Evolutionary conservation across 2,329 filamentous ascomycete genomes (phyloP).

Genomic region (Colletotrichum euphorbiae): DNA sequence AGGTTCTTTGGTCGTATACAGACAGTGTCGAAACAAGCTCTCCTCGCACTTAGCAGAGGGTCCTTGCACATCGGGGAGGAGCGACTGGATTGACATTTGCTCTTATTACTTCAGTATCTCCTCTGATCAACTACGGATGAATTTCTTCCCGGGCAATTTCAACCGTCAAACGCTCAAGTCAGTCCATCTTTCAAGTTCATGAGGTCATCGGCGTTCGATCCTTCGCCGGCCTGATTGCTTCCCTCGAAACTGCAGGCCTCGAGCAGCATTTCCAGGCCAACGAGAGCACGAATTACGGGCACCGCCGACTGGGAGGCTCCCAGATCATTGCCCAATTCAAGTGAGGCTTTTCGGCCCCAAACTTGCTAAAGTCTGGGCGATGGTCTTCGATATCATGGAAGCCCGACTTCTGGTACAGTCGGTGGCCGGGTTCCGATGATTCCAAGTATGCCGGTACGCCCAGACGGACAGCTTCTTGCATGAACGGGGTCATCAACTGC

Average conservation of each 20-base stretch:
- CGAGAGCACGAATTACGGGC: background rate
- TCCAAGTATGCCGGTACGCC: slow-evolving; percentile 53
- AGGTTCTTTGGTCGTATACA: rapidly evolving
- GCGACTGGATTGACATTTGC: background rate
- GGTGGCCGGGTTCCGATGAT: slow-evolving; percentile 47
- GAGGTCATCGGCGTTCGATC: background rate
- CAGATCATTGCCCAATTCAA: slow-evolving; percentile 40
- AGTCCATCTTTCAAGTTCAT: background rate
- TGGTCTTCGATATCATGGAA: slow-evolving; percentile 47
- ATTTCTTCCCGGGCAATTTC: slow-evolving; percentile 3
- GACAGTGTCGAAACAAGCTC: background rate
- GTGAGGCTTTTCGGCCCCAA: slow-evolving; percentile 23
- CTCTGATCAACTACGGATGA: slow-evolving; percentile 14
- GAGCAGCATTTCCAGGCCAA: too few species aligned
- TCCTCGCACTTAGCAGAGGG: background rate
- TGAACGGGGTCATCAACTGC: slow-evolving; percentile 50
- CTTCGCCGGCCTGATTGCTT: background rate
- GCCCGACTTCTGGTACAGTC: slow-evolving; percentile 51
- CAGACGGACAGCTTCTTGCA: slow-evolving; percentile 51
- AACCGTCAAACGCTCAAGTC: background rate
- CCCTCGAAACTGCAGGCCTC: background rate
- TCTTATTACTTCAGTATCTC: too few species aligned
- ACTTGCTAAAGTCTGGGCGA: slow-evolving; percentile 25
- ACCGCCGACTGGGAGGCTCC: slow-evolving; percentile 31
- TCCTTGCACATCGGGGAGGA: slow-evolving; percentile 7